Base-by-base conservation (phyloP, 78 protist genomes). In the Emiliania huxleyi region DNA sequence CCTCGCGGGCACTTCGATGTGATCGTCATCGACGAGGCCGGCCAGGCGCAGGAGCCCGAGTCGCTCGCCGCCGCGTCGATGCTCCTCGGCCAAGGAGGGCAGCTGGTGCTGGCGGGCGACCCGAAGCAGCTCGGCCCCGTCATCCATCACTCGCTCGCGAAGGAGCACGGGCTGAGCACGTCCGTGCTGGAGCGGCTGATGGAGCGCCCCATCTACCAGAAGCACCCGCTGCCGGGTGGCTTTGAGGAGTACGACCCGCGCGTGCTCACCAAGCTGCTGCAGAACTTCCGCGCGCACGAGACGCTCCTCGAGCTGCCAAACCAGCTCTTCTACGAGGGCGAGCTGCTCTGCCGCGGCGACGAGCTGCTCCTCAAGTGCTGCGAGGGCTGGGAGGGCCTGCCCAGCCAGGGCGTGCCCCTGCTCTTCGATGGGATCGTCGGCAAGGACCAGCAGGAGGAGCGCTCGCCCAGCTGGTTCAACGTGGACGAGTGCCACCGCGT, bases 111-210 rank as follows among this genome's bases (percentile, higher is more conserved):
- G 19, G 92, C 91, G 3, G 96, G 96, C 26, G 96, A 94, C 69
- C 94, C 91, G 40, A 69, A 38, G 87, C 96, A 94, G 91, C 92
- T 94, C 18, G 96, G 96, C 29, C 96, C 96, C 33, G 81, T 94
- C 81, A 38, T 91, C 37, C 93, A 38, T 44, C 25, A 37, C 26
- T 0, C 22, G 19, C 69, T 44, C 43, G 90, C 93, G 40, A 23
- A 0, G 15, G 22, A 45, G 73, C 33, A 42, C 55, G 90, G 90
- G 42, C 56, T 79, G 21, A 55, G 11, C 23, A 81, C 5, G 45
- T 92, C 94, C 21, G 0, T 62, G 46, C 77, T 90, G 44, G 93
- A 92, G 87, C 90, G 94, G 29, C 87, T 92, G 83, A 92, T 92
- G 94, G 37, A n/a, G 88, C 69, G 35, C 23, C 56, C 81, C 1